Evolutionary conservation across 2,329 filamentous ascomycete genomes (phyloP).

Genomic region (Beauveria pseudobassiana): DNA sequence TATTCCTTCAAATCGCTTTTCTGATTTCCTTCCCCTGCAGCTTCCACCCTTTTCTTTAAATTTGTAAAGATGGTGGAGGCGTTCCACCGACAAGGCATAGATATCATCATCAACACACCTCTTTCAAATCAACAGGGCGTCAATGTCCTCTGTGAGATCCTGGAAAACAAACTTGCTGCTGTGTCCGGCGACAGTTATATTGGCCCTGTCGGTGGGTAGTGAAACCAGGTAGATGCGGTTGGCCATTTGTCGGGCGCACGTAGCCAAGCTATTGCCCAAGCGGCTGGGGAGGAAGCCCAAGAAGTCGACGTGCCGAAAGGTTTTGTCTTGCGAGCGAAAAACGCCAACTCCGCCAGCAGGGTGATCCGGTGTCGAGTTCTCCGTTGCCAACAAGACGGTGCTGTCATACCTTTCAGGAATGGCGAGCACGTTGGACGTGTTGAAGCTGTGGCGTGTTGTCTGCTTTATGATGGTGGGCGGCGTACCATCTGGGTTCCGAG

Average conservation of each 20-base stretch:
- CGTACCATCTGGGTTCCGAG: slow-evolving; percentile 1
- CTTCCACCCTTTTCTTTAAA: too few species aligned
- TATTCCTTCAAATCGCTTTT: too few species aligned
- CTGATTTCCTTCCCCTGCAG: too few species aligned
- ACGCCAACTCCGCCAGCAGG: neutral
- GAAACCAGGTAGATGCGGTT: slow-evolving; percentile 11
- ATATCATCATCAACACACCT: neutral
- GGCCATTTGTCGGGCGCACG: slow-evolving; percentile 10
- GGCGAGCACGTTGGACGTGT: slow-evolving; percentile 9
- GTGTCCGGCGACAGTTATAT: slow-evolving; percentile 10
- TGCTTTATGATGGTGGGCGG: slow-evolving; percentile 1
- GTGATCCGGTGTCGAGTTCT: slow-evolving; percentile 6
- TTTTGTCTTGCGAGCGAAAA: neutral
- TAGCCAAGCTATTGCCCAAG: neutral
- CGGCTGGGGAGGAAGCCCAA: neutral
- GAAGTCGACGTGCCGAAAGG: neutral
- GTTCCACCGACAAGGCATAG: too few species aligned
- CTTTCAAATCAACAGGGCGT: neutral
- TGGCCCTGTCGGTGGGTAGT: slow-evolving; percentile 10
- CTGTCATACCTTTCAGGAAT: slow-evolving; percentile 8
- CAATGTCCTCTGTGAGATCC: neutral
- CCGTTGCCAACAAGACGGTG: slow-evolving; percentile 5
- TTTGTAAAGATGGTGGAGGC: too few species aligned
- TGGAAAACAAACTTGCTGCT: slow-evolving; percentile 9
- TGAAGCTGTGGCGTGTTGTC: slow-evolving; percentile 7